A percentile compares a stretch with the other conserved stretches of the same genome.
phyloP scores from a whole-genome alignment of 495 filamentous ascomycete genomes.

The Xeromyces bisporus region DNA sequence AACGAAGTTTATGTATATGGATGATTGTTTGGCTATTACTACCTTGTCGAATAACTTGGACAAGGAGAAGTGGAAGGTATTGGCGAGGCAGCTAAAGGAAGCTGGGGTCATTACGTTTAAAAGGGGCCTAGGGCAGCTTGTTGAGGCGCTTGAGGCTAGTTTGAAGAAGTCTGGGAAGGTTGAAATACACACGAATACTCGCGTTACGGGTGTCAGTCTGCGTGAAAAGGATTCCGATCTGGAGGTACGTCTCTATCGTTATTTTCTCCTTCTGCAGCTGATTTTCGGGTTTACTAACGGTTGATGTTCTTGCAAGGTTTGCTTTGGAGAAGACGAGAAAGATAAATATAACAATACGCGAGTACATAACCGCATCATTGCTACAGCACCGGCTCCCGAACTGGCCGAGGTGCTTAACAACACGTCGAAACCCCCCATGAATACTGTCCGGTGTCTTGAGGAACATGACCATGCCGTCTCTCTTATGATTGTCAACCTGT shows the following conservation, averaged over 20 bases:
- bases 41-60: constrained; percentile 3
- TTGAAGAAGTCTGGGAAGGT: constrained; percentile 17
- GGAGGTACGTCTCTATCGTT: constrained; percentile 5
- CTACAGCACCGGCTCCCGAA: constrained; percentile 40
- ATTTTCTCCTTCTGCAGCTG: neutral
- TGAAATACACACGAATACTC: constrained; percentile 8
- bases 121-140: constrained; percentile 18
- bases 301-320: constrained; percentile 4
- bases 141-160: constrained; percentile 11
- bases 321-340: neutral
- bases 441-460: constrained; percentile 22
- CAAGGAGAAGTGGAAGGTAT: constrained; percentile 3
- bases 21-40: constrained; percentile 15
- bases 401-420: constrained; percentile 13
- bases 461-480: constrained; percentile 47
- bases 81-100: constrained; percentile 6
- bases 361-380: constrained; percentile 48
- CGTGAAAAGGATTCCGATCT: constrained; percentile 5
- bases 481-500: constrained; percentile 85
- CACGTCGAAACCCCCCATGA: constrained; percentile 8
- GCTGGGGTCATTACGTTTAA: constrained; percentile 38
- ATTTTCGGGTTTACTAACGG: neutral
- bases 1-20: constrained; percentile 6
- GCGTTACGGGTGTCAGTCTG: constrained; percentile 9
- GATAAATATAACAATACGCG: neutral